A percentile compares a stretch with the other conserved stretches of the same genome.
phyloP scores from a whole-genome alignment of 805 yeast genomes.

The Blastobotrys parvus region DNA sequence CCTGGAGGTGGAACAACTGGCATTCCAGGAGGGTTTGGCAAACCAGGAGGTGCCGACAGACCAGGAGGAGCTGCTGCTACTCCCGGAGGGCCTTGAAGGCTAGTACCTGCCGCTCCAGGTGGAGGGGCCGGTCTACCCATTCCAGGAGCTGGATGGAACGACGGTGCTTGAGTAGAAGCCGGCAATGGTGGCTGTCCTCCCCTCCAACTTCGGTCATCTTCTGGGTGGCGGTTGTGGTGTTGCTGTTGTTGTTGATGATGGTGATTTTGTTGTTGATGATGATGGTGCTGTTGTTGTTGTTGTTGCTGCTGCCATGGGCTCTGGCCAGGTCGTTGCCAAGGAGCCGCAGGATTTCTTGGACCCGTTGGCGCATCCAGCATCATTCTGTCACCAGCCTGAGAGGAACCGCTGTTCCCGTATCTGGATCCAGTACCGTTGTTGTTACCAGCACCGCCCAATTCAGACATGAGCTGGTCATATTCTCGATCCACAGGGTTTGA shows the following conservation, averaged over 20 bases:
- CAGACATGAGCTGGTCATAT: constrained; percentile 44
- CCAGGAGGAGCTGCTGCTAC: constrained; percentile 7
- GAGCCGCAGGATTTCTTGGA: no score
- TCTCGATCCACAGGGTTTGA: constrained; percentile 47
- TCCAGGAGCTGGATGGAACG: constrained; percentile 9
- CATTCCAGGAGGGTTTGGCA: background rate
- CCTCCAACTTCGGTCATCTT: no score
- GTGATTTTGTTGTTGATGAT: constrained; percentile 2
- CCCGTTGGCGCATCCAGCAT: no score
- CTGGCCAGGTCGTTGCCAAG: no score
- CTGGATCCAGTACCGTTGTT: no score
- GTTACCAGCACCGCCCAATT: constrained; percentile 29
- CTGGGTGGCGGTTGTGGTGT: no score
- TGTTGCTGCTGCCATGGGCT: constrained; percentile 4
- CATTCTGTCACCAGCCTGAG: no score
- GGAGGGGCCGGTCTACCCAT: constrained; percentile 16
- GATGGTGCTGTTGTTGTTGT: constrained; percentile 7
- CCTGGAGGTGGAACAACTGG: constrained; percentile 1
- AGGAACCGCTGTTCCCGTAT: no score
- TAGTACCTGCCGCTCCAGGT: constrained; percentile 10
- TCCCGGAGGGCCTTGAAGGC: constrained; percentile 2
- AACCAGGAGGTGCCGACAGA: constrained; percentile 2
- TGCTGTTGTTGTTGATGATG: constrained; percentile 1
- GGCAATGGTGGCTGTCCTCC: constrained; percentile 6
- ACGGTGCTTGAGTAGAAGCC: constrained; percentile 3